Percentiles rank a stretch among this genome's conserved stretches.
Conservation (phyloP, 805 yeast species). For the Lipomyces yamadae region DNA sequence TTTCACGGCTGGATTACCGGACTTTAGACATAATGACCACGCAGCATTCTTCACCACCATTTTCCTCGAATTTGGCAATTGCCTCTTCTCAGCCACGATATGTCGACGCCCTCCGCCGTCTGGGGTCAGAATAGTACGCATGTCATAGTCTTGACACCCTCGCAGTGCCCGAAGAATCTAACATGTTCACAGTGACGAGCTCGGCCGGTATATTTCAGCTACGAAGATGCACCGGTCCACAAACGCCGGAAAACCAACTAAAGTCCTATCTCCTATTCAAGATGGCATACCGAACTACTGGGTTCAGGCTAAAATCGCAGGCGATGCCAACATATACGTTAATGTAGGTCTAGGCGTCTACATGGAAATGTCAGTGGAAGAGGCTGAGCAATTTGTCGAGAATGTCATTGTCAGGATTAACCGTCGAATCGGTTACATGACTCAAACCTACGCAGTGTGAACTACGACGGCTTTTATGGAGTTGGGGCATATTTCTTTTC, state of each 20-base stretch:
- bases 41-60: background rate
- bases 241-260: slow-evolving; percentile 1
- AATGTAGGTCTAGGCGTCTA: slow-evolving; percentile 23
- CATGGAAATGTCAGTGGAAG: slow-evolving; percentile 23
- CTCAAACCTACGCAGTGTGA: background rate
- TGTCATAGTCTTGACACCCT: background rate
- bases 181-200: slow-evolving; percentile 16
- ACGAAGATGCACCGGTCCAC: slow-evolving; percentile 4
- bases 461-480: background rate
- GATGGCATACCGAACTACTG: slow-evolving; percentile 24
- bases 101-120: slow-evolving; percentile 10
- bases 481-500: background rate
- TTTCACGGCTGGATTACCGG: no score
- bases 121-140: slow-evolving; percentile 22
- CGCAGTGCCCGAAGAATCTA: background rate
- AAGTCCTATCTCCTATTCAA: slow-evolving; percentile 21
- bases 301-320: slow-evolving; percentile 20
- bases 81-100: background rate
- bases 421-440: slow-evolving; percentile 5
- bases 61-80: background rate
- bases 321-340: slow-evolving; percentile 14
- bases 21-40: background rate
- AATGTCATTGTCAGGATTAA: slow-evolving; percentile 5
- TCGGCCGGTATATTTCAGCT: slow-evolving; percentile 1
- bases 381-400: slow-evolving; percentile 16